Base-by-base conservation (phyloP, 345 rosid genomes). In the Microcos paniculata region DNA sequence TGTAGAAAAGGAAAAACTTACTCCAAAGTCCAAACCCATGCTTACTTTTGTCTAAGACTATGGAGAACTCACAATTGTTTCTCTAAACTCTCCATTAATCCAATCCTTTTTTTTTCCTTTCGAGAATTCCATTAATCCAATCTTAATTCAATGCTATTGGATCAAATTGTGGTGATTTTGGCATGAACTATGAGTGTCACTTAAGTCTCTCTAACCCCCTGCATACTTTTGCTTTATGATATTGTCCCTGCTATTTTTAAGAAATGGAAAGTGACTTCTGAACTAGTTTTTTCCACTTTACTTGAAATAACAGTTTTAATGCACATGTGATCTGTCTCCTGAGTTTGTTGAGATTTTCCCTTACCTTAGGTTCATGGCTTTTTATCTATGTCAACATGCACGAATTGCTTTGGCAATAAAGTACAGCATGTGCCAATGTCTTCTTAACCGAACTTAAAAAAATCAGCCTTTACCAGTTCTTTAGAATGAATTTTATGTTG, bases 361-460 rank as follows among this genome's bases (percentile, higher is more conserved):
- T 42, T 8, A 8, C 55, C 57, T 56, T 28, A 46, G 15, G 23
- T 30, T 21, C 28, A 2, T 15, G 62, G 6, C n/a, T n/a, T 59
- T 73, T 58, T 13, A 73, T 42, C 42, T 1, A 10, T 28, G 71
- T 82, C 75, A 51, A 59, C 52, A 18, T 40, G 63, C 51, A 51
- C 7, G 6, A 62, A 15, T 30, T 15, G 10, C 8, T 53, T 53
- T 33, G 38, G 58, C 21, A 16, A 21, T 43, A 2, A 69, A 53
- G 71, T 45, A 62, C 74, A 72, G 76, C 85, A 82, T 73, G 80
- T 76, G 82, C 68, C 64, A 18, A 48, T 80, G 80, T 30, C 76
- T 71, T 31, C 42, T 14, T 5, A 3, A 19, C 31, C 23, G 40
- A 14, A 13, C 14, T 31, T n/a, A 33, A 18, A 4, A 59, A 31